Conservation (phyloP, 768 basidiomycete species). For the Atractiella rhizophila region DNA sequence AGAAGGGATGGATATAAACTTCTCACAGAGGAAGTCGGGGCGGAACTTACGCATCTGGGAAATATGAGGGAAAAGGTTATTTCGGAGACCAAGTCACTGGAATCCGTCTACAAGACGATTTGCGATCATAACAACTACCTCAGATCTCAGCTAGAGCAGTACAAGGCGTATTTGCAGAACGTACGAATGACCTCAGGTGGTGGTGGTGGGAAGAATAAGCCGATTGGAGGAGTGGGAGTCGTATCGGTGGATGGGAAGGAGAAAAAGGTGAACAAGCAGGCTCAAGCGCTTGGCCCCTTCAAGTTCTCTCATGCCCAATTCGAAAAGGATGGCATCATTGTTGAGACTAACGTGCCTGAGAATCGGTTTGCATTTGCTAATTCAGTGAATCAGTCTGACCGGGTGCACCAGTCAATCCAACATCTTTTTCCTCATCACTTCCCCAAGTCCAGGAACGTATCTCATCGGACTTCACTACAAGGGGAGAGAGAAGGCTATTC, state of each 20-base stretch:
- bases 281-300: slow-evolving; percentile 74
- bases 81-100: slow-evolving; percentile 69
- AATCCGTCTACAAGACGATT: slow-evolving; percentile 97
- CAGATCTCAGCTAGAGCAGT: slow-evolving; percentile 85
- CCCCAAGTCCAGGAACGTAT: slow-evolving; percentile 90
- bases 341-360: slow-evolving; percentile 96
- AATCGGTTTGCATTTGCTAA: slow-evolving; percentile 38
- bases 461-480: slow-evolving; percentile 88
- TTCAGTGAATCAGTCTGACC: not conserved
- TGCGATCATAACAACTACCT: slow-evolving; percentile 97
- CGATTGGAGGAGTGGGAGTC: slow-evolving; percentile 74
- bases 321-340: slow-evolving; percentile 97
- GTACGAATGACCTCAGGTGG: slow-evolving; percentile 71
- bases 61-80: slow-evolving; percentile 89
- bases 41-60: slow-evolving; percentile 84
- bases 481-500: slow-evolving; percentile 89
- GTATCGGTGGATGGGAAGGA: slow-evolving; percentile 91
- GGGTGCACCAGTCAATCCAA: slow-evolving; percentile 48
- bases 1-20: slow-evolving; percentile 58
- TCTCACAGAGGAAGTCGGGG: slow-evolving; percentile 91
- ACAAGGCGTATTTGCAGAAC: slow-evolving; percentile 97
- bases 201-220: slow-evolving; percentile 44
- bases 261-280: slow-evolving; percentile 68
- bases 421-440: slow-evolving; percentile 97
- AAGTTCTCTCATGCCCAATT: slow-evolving; percentile 92